Conservation (phyloP, 2,329 filamentous ascomycete species). For the Dothidotthia symphoricarpi region DNA sequence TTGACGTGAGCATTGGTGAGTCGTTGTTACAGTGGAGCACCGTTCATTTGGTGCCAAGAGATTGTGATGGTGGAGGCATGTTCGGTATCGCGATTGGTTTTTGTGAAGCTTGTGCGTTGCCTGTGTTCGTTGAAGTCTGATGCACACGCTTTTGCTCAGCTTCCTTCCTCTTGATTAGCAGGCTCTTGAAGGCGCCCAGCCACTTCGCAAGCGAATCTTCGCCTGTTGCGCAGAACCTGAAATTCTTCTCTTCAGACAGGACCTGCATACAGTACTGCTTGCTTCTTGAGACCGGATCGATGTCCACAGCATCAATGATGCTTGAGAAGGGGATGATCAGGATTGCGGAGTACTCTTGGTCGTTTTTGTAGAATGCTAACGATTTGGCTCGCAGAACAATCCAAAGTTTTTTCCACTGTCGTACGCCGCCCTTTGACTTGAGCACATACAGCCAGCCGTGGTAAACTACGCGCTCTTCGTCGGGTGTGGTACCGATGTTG, state of each 20-base stretch:
- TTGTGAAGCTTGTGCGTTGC: conserved; percentile 12
- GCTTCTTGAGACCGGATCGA: conserved; percentile 80
- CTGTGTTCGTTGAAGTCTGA: conserved; percentile 11
- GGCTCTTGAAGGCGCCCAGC: conserved; percentile 86
- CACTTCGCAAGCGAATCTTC: conserved; percentile 83
- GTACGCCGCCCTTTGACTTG: conserved; percentile 77
- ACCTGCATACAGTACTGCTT: conserved; percentile 88
- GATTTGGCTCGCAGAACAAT: conserved; percentile 82
- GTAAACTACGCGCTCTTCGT: conserved; percentile 87
- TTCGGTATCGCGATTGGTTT: conserved; percentile 1
- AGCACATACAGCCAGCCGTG: conserved; percentile 87
- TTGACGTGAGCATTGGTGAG: neutral
- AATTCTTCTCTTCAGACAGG: conserved; percentile 79
- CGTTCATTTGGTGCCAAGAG: neutral
- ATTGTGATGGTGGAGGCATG: neutral
- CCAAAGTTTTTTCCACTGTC: conserved; percentile 95
- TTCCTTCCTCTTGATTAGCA: conserved; percentile 69
- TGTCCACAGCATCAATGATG: conserved; percentile 88
- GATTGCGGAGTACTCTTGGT: conserved; percentile 81
- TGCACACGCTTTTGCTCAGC: conserved; percentile 25
- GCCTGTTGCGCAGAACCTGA: conserved; percentile 59
- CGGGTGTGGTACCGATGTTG: conserved; percentile 48
- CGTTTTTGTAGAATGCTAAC: conserved; percentile 88
- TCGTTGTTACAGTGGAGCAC: too few relatives aligned
- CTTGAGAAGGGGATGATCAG: conserved; percentile 75